Base-by-base conservation (phyloP, 805 yeast genomes). In the Pichia kluyveri region DNA sequence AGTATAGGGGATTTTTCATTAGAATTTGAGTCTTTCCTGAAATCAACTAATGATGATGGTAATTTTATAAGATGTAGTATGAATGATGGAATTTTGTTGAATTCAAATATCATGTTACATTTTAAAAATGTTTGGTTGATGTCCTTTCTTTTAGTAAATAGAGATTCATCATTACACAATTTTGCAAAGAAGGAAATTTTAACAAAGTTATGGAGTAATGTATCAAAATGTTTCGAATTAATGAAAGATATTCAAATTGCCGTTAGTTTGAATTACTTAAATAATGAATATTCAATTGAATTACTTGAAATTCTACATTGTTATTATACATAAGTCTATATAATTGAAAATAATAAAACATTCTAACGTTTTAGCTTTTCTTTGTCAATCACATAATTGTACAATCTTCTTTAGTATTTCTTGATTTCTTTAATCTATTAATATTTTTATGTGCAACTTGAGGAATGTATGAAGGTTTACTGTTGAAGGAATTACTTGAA, bases 351-450 rank as follows among this genome's bases (percentile, higher is more conserved):
- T 23, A 23, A 23, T 23, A 19, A 19, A 19, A 23, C 26, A 23
- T 23, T 23, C 26, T 23, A 23, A 5, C 23, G 23, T 19, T 19
- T 19, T 19, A 19, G 23, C 23, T 23, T 23, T 23, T 23, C 7
- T 23, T 23, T 23, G 5, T 23, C 26, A 23, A 5, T 23, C 26
- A 65, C 68, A 65, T 62, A 43, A 65, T 63, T 8, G 63, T 60
- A 52, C 69, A 65, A 43, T 63, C 65, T 30, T 56, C 56, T 27
- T 56, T 62, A 40, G 52, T 49, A 39, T 42, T 46, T 38, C 55
- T 46, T 12, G 43, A 44, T 30, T 48, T 55, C 14, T 49, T 53
- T 6, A 51, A 34, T 44, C 45, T 54, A 42, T 47, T 47, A 4
- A 53, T 45, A 34, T 52, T 44, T 39, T 44, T 51, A 11, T 46